Conservation (phyloP, 148 eudicot species). For the Chenopodium quinoa region DNA sequence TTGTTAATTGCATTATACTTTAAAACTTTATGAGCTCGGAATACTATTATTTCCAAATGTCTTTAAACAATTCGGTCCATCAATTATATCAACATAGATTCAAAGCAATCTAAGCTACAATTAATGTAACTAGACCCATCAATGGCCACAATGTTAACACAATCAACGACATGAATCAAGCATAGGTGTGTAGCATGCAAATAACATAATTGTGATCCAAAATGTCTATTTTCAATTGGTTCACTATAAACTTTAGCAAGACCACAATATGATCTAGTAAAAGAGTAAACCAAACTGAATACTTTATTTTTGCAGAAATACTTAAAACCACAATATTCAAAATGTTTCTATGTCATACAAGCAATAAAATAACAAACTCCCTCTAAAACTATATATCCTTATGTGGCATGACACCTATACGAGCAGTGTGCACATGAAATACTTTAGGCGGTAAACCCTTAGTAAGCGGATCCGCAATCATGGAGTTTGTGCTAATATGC, state of each 20-base stretch:
- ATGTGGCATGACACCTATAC: slow-evolving; percentile 1
- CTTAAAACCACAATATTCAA: not conserved
- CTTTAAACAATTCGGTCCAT: not conserved
- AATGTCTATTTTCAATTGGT: not conserved
- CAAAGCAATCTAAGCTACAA: not conserved
- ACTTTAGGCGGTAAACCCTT: not conserved
- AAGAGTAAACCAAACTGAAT: not conserved
- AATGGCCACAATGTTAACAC: not conserved
- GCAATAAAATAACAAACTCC: not conserved
- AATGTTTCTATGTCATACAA: not conserved
- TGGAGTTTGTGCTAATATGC: not conserved
- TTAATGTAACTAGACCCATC: not conserved
- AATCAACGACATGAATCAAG: not conserved
- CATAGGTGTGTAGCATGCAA: not conserved
- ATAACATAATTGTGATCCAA: not conserved
- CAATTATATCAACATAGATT: not conserved
- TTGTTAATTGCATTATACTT: not conserved
- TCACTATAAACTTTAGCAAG: not conserved
- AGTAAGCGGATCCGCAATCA: slow-evolving; percentile 1
- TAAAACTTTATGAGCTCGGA: not conserved
- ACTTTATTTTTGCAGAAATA: not conserved
- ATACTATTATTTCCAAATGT: not conserved
- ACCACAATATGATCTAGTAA: not conserved
- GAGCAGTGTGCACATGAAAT: slow-evolving; percentile 10
- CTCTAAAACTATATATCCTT: not conserved